Conservation (phyloP, 2,329 filamentous ascomycete species). For the Diaporthe helianthi region DNA sequence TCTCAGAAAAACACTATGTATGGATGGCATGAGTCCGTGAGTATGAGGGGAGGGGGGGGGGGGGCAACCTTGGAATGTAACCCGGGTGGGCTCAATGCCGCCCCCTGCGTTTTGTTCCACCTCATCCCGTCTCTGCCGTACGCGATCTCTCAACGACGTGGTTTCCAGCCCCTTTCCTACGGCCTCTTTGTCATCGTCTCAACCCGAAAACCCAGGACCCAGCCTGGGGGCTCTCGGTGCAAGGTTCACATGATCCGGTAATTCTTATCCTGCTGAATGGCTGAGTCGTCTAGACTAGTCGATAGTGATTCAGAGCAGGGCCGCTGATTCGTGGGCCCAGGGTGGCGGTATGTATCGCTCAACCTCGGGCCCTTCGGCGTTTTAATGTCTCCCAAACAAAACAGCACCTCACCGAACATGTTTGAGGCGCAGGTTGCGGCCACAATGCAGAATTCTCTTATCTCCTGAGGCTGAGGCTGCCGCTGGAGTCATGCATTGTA, state of each 20-base stretch:
- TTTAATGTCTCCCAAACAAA: conserved; percentile 18
- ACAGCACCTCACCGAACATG: conserved; percentile 18
- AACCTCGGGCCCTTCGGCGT: neutral
- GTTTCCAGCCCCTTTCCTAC: neutral
- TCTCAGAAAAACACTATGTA: conserved; percentile 22
- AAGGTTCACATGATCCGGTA: conserved; percentile 21
- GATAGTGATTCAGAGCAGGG: neutral
- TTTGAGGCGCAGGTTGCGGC: conserved; percentile 15
- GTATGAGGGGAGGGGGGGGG: too few species aligned
- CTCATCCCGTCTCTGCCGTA: neutral
- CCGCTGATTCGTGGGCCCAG: neutral
- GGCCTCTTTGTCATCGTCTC: conserved; percentile 12
- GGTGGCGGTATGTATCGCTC: neutral
- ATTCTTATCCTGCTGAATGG: conserved; percentile 12
- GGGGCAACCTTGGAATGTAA: too few species aligned
- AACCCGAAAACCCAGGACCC: neutral
- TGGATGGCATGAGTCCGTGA: conserved; percentile 21
- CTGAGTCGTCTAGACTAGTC: conserved; percentile 21
- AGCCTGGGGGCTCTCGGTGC: neutral
- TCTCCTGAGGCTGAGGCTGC: neutral
- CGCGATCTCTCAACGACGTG: neutral
- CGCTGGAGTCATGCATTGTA: conserved; percentile 6
- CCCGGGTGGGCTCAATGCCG: conserved; percentile 12
- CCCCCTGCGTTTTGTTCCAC: conserved; percentile 17
- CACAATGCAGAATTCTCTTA: neutral